Base-by-base conservation (phyloP, 495 filamentous ascomycete genomes). In the Hyaloscypha finlandica region DNA sequence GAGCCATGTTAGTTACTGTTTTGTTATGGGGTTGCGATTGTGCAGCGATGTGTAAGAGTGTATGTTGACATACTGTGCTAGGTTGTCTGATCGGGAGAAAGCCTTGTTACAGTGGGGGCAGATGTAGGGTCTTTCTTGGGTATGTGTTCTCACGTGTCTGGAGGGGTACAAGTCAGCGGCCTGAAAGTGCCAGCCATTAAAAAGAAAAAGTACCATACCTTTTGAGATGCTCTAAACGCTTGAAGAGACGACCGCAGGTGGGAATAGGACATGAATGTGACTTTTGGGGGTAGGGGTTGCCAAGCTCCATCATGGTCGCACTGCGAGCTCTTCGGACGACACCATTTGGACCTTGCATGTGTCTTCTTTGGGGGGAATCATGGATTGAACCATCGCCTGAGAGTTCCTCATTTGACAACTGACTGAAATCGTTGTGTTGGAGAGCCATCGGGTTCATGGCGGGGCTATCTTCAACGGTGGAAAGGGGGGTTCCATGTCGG, bases 241-340 rank as follows among this genome's bases (percentile, higher is more conserved):
- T 99, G 85, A 99, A 99, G 69, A 97, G 85, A 76, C 96, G 89
- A 53, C 96, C 95, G 77, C 95, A 99, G 30, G 93, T 93, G 31
- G 96, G 96, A 75, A 99, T 99, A n/a, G 95, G 95, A 81, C 95
- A 99, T 9, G 93, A 97, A 77, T 99, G 95, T 11, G 92, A 94
- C 77, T 99, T 99, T 71, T 96, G 92, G 14, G 95, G 94, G 76
- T 99, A 99, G 51, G 95, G 95, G 42, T 56, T 56, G 59, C 93
- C 93, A 61, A 96, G 83, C 77, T 98, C 96, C 91, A 95, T 94
- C 80, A 95, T 89, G 9, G 95, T 98, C 68, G 96, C 95, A 71
- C 94, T 97, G 67, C 95, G 87, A 65, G 95, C 96, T 74, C 96
- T 86, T 72, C 95, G 90, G 67, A 92, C 87, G 61, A 94, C 93